Percentiles rank a stretch among this genome's conserved stretches.
phyloP scores from a whole-genome alignment of 2,329 filamentous ascomycete species.

The Didymella sp. region DNA sequence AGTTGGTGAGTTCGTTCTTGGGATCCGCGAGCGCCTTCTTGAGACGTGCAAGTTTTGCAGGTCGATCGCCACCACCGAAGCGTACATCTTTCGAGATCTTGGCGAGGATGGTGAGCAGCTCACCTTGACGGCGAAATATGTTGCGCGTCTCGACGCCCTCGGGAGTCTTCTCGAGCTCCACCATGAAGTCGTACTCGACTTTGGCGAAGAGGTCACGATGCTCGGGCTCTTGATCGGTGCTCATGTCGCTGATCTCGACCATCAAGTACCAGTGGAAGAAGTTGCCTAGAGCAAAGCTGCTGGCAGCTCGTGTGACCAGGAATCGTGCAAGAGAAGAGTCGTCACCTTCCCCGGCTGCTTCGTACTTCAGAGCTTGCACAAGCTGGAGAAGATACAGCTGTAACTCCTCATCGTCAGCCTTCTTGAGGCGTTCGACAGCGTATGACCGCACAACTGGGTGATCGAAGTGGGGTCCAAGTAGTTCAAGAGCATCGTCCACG shows the following conservation, averaged over 20 bases:
- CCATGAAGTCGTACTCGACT: constrained; percentile 96
- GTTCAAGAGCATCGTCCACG: constrained; percentile 92
- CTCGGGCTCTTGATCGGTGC: constrained; percentile 74
- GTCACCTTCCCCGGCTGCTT: constrained; percentile 64
- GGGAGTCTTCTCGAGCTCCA: constrained; percentile 74
- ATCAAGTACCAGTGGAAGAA: constrained; percentile 99
- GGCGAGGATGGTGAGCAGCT: constrained; percentile 84
- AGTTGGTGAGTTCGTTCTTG: constrained; percentile 83
- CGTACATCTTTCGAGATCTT: constrained; percentile 91
- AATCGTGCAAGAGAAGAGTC: constrained; percentile 90
- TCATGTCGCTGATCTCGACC: constrained; percentile 90
- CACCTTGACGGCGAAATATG: constrained; percentile 82
- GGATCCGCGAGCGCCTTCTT: constrained; percentile 86
- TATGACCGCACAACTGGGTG: constrained; percentile 89
- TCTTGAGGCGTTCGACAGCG: constrained; percentile 87
- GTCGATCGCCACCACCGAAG: constrained; percentile 76
- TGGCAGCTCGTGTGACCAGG: constrained; percentile 83
- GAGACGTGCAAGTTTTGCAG: constrained; percentile 80
- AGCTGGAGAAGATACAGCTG: constrained; percentile 90
- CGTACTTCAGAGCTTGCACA: constrained; percentile 87
- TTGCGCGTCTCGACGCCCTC: constrained; percentile 76
- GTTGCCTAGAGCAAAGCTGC: constrained; percentile 89
- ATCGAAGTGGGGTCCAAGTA: constrained; percentile 90
- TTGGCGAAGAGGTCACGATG: constrained; percentile 88
- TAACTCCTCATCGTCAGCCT: constrained; percentile 91